phyloP scores from a whole-genome alignment of 306 rosid genomes.

The Astragalus membranaceus region DNA sequence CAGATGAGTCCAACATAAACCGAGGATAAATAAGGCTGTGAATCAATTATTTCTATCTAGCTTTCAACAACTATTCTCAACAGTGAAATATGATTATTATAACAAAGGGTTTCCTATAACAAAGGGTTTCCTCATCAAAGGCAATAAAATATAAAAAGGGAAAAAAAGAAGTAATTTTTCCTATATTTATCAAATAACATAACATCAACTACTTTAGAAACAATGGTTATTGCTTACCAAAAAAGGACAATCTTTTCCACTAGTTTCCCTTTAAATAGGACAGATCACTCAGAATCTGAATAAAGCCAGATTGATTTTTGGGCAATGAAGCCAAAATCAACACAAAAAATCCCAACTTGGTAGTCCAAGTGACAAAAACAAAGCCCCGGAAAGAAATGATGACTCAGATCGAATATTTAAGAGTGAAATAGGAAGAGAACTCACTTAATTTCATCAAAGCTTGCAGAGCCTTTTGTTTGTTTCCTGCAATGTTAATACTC shows the following conservation, averaged over 20 bases:
- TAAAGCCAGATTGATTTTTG: slow-evolving; percentile 18
- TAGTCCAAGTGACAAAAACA: background rate
- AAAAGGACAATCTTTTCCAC: slow-evolving; percentile 20
- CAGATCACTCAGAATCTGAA: slow-evolving; percentile 15
- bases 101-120: no score
- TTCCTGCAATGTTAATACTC: no score
- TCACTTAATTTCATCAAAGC: background rate
- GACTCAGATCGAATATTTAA: background rate
- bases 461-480: background rate
- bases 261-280: slow-evolving; percentile 8
- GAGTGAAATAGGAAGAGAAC: background rate
- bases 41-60: slow-evolving; percentile 12
- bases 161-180: background rate
- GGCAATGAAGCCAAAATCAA: slow-evolving; percentile 26
- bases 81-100: no score
- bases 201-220: background rate
- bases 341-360: slow-evolving; percentile 11
- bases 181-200: background rate
- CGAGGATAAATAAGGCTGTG: background rate
- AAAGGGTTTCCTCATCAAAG: background rate
- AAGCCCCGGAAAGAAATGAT: background rate
- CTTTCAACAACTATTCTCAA: slow-evolving; percentile 9
- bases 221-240: slow-evolving; percentile 21
- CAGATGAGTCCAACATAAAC: slow-evolving; percentile 8
- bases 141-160: background rate